Conservation (phyloP, 495 filamentous ascomycete genomes). For the Tuber magnatum region DNA sequence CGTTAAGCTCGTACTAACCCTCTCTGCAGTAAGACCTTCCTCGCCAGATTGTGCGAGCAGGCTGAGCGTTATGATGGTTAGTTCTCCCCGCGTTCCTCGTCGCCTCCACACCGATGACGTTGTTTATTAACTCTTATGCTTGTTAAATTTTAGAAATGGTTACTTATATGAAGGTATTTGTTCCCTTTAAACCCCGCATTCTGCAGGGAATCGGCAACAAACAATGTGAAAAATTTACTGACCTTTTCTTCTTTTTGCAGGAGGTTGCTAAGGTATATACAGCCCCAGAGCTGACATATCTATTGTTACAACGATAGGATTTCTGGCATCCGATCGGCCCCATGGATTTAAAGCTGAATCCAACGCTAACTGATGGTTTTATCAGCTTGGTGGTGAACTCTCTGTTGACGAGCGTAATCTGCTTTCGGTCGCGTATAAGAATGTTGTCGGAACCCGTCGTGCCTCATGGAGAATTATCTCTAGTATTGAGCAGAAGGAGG, state of each 20-base stretch:
- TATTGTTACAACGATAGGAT: conserved; percentile 6
- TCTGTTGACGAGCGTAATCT: conserved; percentile 99
- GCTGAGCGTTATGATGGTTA: conserved; percentile 99
- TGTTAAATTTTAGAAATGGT: conserved; percentile 71
- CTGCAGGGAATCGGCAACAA: background rate
- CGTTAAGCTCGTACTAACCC: conserved; percentile 28
- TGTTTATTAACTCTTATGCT: conserved; percentile 40
- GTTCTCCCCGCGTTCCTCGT: conserved; percentile 34
- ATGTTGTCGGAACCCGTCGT: conserved; percentile 96
- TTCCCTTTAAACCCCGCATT: conserved; percentile 27
- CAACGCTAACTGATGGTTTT: conserved; percentile 39
- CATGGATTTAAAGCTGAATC: conserved; percentile 9
- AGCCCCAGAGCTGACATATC: background rate
- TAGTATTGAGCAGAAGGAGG: conserved; percentile 99
- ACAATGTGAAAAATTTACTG: background rate
- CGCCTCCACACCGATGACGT: conserved; percentile 11
- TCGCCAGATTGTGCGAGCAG: conserved; percentile 99
- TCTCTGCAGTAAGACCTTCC: conserved; percentile 90
- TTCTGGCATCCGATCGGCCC: conserved; percentile 9
- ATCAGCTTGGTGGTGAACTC: conserved; percentile 83
- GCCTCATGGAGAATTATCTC: conserved; percentile 99
- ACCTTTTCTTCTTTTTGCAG: conserved; percentile 43
- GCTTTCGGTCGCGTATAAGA: conserved; percentile 98
- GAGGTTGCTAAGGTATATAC: conserved; percentile 89
- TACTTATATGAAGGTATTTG: conserved; percentile 91